These are phyloP conservation scores for Penicillium sp. DNA, from an alignment of 2,329 filamentous ascomycete genomes.

Conservation along the genomic window DNA sequence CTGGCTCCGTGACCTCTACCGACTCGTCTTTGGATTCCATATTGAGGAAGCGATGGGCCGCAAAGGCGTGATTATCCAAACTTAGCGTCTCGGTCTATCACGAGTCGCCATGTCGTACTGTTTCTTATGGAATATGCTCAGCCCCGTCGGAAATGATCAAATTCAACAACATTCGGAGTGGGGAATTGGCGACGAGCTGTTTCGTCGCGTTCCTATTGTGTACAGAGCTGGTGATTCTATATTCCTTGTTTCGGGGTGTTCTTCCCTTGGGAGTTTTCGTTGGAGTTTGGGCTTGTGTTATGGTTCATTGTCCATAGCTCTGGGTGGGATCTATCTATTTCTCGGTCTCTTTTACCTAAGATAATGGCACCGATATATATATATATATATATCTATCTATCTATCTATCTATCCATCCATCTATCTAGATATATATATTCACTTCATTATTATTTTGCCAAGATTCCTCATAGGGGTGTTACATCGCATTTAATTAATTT, in stretches of 20 bases:
- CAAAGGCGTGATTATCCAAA: slow-evolving; percentile 55
- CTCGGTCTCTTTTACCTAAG: background rate
- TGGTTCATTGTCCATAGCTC: background rate
- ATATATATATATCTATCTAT: too few species aligned
- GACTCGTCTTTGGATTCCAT: slow-evolving; percentile 79
- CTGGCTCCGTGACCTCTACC: slow-evolving; percentile 79
- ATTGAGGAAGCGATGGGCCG: slow-evolving; percentile 71
- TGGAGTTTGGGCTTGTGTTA: background rate
- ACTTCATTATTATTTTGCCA: too few species aligned
- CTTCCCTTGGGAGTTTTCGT: background rate
- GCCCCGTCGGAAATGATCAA: too few species aligned
- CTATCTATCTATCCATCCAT: too few species aligned
- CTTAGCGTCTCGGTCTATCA: slow-evolving; percentile 15
- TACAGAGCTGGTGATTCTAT: background rate
- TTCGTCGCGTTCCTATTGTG: background rate
- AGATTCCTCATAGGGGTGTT: too few species aligned
- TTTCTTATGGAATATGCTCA: background rate
- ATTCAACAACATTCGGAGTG: background rate
- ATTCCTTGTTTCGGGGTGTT: background rate
- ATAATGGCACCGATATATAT: too few species aligned
- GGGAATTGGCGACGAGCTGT: background rate
- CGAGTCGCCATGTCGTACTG: background rate
- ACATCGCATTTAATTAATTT: too few species aligned
- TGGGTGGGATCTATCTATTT: background rate
- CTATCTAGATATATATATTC: too few species aligned